These are phyloP conservation scores for Solanum hybrid DNA, from an alignment of 305 asterid species.

Conservation along the genomic window DNA sequence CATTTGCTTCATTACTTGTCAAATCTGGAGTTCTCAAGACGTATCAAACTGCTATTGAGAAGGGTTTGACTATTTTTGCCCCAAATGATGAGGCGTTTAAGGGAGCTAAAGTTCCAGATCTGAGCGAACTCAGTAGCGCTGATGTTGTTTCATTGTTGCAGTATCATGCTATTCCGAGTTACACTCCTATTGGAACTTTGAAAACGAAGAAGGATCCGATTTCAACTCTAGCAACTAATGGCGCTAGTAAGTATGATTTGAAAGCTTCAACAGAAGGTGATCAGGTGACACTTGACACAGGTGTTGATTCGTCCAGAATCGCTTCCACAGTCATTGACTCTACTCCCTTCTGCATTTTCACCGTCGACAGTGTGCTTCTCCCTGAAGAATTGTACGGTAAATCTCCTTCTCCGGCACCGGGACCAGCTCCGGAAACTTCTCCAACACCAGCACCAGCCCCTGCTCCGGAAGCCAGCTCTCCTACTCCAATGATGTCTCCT, in stretches of 20 bases:
- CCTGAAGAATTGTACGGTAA: constrained; percentile 77
- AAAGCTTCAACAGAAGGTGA: constrained; percentile 59
- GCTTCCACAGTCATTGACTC: constrained; percentile 81
- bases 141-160: constrained; percentile 65
- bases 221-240: constrained; percentile 70
- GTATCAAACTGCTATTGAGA: constrained; percentile 36
- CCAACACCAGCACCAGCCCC: constrained; percentile 53
- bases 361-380: constrained; percentile 69
- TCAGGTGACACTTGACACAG: constrained; percentile 69
- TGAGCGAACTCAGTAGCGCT: constrained; percentile 52
- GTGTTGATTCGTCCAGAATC: constrained; percentile 67
- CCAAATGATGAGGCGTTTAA: constrained; percentile 92
- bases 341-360: constrained; percentile 77
- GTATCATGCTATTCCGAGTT: constrained; percentile 74
- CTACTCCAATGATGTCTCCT: constrained; percentile 50
- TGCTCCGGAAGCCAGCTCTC: constrained; percentile 31
- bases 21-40: constrained; percentile 60
- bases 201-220: constrained; percentile 43
- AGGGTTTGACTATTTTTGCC: constrained; percentile 76
- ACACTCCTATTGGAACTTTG: constrained; percentile 65
- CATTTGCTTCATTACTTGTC: constrained; percentile 47
- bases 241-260: constrained; percentile 68
- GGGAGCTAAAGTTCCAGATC: constrained; percentile 54
- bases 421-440: constrained; percentile 62
- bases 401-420: constrained; percentile 79